Evolutionary conservation across 768 basidiomycete genomes (phyloP).

Genomic region (Tulasnella sp.): DNA sequence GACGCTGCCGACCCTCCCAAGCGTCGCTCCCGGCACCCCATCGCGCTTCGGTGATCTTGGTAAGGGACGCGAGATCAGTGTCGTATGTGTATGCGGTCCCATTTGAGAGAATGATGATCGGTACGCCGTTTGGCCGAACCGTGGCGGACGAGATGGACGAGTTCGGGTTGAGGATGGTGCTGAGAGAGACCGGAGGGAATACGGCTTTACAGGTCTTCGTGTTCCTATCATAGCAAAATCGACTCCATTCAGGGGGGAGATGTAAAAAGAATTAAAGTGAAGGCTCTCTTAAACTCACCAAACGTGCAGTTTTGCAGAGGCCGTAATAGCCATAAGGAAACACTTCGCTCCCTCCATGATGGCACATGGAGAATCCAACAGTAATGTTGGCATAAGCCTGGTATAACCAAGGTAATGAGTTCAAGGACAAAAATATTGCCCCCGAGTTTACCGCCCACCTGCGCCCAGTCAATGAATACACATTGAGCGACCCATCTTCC

Average conservation of each 20-base stretch:
- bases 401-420: neutral
- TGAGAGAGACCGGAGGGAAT: conserved; percentile 55
- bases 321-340: conserved; percentile 61
- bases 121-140: conserved; percentile 69
- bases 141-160: conserved; percentile 49
- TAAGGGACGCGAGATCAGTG: conserved; percentile 50
- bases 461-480: conserved; percentile 77
- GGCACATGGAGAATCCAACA: conserved; percentile 57
- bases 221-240: conserved; percentile 41
- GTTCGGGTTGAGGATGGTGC: conserved; percentile 44
- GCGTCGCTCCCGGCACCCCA: conserved; percentile 73
- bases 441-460: conserved; percentile 48
- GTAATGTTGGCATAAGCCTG: conserved; percentile 69
- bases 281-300: conserved; percentile 53
- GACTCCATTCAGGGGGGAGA: neutral
- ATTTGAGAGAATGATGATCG: conserved; percentile 63
- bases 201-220: conserved; percentile 52
- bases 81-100: conserved; percentile 80
- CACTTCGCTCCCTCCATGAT: conserved; percentile 56
- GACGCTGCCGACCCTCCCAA: conserved; percentile 64
- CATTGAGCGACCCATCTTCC: conserved; percentile 67
- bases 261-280: conserved; percentile 10
- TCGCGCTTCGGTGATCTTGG: conserved; percentile 70
- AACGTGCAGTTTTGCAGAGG: conserved; percentile 55
- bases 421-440: too few relatives aligned